Conservation (phyloP, 2,329 filamentous ascomycete genomes). For the Pestalotiopsis sp. region DNA sequence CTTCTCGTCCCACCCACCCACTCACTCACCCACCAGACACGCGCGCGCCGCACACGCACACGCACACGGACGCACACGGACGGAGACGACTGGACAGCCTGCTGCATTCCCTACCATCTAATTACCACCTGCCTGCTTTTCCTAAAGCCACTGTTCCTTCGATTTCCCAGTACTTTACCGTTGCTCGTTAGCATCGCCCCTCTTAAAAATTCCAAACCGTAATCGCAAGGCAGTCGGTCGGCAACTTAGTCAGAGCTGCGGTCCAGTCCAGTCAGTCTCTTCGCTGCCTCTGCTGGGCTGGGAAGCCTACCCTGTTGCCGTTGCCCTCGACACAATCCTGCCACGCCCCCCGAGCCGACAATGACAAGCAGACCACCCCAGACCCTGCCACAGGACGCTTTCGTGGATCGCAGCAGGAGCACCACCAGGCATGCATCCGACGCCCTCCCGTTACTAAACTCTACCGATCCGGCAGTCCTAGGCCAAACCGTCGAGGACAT, state of each 20-base stretch:
- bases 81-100: background rate
- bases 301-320: background rate
- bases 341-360: constrained; percentile 16
- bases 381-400: constrained; percentile 24
- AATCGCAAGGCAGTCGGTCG: background rate
- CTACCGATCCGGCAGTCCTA: constrained; percentile 19
- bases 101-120: background rate
- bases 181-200: background rate
- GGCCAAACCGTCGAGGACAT: constrained; percentile 23
- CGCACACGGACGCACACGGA: background rate
- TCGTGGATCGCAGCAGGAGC: constrained; percentile 21
- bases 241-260: background rate
- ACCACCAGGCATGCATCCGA: constrained; percentile 17
- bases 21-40: background rate
- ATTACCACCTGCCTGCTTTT: background rate
- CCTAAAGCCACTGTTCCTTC: background rate
- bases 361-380: constrained; percentile 29
- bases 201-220: background rate
- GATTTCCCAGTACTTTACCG: background rate
- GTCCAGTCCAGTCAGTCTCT: background rate
- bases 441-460: constrained; percentile 15
- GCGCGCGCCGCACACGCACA: background rate
- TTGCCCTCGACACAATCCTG: background rate
- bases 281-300: background rate
- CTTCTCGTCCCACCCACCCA: constrained; percentile 3